Base-by-base conservation (phyloP, 805 yeast species). In the Kodamaea lidongshanica region DNA sequence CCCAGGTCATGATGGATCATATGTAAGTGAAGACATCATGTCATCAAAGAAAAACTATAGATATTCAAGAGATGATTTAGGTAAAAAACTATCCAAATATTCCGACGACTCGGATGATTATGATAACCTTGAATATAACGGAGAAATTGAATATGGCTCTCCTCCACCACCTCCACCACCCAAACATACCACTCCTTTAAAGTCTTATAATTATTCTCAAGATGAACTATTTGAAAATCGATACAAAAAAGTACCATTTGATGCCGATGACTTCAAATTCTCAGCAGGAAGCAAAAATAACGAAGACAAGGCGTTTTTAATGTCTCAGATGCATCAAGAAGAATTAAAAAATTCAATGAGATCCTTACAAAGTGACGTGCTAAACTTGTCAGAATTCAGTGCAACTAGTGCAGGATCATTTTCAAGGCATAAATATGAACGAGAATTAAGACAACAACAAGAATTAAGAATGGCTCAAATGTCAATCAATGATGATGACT, bases 391-490 rank as follows among this genome's bases (percentile, higher is more conserved):
- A 19, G 92, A 83, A 50, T 70, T 82, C 39, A 81, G 92, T 58
- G 95, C 95, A 4, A 82, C 95, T 0, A 79, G 92, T 39, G 94
- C 95, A 1, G 94, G 94, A 0, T 82, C 94, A 17, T 76, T 77
- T 35, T 76, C 78, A 26, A 70, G 94, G 46, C 94, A 85, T 50
- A 79, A 71, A 44, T 65, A 61, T 47, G 77, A 77, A 19, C 51
- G 43, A 25, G 61, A 56, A 12, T 31, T 45, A 15, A 41, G 39
- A 13, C 40, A 37, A 9, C 46, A 44, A 9, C 50, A 45, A 16
- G 54, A 51, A 25, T 12, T 40, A 3, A 42, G 50, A 22, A 25
- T 57, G 32, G 35, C 27, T 12, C 42, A 39, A 5, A 25, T 58
- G 26, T 35, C 52, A 4, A 27, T 55, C 7, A 37, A 41, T 14